A percentile compares a stretch with the other conserved stretches of the same genome.
Conservation (phyloP, 306 rosid species). For the apple (Malus domestica) region ASM211411v1 NC_041796.1:8007501-8008000, state of each 20-base stretch:
- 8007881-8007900: too few relatives aligned
- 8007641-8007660: not conserved
- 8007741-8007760: constrained; percentile 7
- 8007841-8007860: too few relatives aligned
- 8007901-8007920: too few relatives aligned
- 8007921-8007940: too few relatives aligned
- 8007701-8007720: not conserved
- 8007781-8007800: not conserved
- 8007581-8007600: constrained; percentile 11
- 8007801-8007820: too few relatives aligned
- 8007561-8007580: constrained; percentile 9
- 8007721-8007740: constrained; percentile 3
- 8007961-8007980: too few relatives aligned
- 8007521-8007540: constrained; percentile 54
- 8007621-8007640: not conserved
- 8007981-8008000: too few relatives aligned
- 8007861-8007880: too few relatives aligned
- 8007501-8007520: constrained; percentile 20
- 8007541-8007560: constrained; percentile 57
- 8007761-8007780: not conserved
- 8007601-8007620: not conserved
- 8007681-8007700: not conserved
- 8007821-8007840: rapidly evolving
- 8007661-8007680: constrained; percentile 24
- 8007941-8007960: too few relatives aligned